Base-by-base conservation (phyloP, 1,139 yeast species). In the Saccharomyces hybrid region DNA sequence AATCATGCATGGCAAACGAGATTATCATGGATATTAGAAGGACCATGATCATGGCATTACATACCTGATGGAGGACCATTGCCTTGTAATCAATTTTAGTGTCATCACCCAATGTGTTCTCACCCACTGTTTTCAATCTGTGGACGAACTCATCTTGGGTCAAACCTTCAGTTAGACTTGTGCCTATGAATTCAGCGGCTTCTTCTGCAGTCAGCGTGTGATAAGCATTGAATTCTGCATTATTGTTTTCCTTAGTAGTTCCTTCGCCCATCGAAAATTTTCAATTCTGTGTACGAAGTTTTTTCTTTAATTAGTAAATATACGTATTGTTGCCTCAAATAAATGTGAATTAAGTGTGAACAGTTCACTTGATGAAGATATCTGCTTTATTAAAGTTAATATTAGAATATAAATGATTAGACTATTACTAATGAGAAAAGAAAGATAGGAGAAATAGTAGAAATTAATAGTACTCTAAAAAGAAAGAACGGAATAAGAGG, bases 1-100 rank as follows among this genome's bases (percentile, higher is more conserved):
- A 83, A 71, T 93, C 95, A 38, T 95, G 95, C 88, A 95, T 88
- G 66, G 89, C 76, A 64, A 93, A 85, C 58, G 95, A 83, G 50
- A 93, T 79, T 8, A 80, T 78, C 4, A 98, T 96, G 0, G 96
- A 88, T 0, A 95, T 96, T 52, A 91, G 84, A 64, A 93, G 77
- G 55, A 93, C 77, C 66, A 93, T 74, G 59, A 93, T 91, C 75
- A 93, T 79, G 9, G 98, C 98, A 70, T 93, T 96, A 63, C 87
- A 91, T 65, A 88, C 84, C 69, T 95, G 95, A 55, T 85, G 89
- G 55, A 88, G 77, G 26, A 89, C 57, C 65, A 93, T 93, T 64
- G 87, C 85, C 73, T 79, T 72, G 23, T 81, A 59, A 52, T 91
- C 70, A 55, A 83, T 82, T 48, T 61, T 61, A 13, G 63, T 53